These are phyloP conservation scores for Xylaria polymorpha DNA, from an alignment of 2,329 filamentous ascomycete genomes.

Conservation along the genomic window DNA sequence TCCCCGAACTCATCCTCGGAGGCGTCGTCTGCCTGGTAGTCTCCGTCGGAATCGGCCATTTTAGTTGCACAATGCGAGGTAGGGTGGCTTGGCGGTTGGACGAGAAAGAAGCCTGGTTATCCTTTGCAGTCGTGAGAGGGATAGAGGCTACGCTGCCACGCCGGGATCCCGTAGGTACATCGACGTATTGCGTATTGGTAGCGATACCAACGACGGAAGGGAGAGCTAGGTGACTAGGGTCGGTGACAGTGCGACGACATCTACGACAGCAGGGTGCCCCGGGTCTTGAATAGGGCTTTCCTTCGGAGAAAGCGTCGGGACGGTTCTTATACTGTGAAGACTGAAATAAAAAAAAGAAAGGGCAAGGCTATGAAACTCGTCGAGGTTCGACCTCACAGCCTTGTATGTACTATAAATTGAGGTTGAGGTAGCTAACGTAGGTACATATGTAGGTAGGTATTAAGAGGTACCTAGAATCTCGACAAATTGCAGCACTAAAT, in stretches of 20 bases:
- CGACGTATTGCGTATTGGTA: slow-evolving; percentile 1
- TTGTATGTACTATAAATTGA: slow-evolving; percentile 19
- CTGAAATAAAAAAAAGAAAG: slow-evolving; percentile 19
- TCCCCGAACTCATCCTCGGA: slow-evolving; percentile 73
- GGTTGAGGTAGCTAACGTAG: too few species aligned
- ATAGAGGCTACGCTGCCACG: slow-evolving; percentile 1
- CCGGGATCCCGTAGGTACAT: slow-evolving; percentile 3
- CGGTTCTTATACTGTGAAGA: neutral
- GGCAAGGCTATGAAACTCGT: slow-evolving; percentile 30
- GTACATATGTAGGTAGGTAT: too few species aligned
- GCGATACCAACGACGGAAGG: neutral
- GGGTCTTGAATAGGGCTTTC: neutral
- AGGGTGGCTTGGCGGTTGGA: neutral
- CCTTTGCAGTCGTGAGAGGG: neutral
- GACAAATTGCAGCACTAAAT: slow-evolving; percentile 2
- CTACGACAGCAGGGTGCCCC: slow-evolving; percentile 12
- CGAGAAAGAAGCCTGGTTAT: neutral
- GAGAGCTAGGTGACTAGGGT: slow-evolving; percentile 11
- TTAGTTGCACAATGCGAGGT: slow-evolving; percentile 25
- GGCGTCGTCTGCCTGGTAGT: slow-evolving; percentile 71
- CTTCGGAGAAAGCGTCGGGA: neutral
- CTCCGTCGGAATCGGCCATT: slow-evolving; percentile 80
- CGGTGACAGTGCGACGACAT: slow-evolving; percentile 10
- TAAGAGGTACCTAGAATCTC: neutral
- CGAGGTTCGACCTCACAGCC: slow-evolving; percentile 28